Conservation (phyloP, 805 yeast species). For the Candida mattraensis region DNA sequence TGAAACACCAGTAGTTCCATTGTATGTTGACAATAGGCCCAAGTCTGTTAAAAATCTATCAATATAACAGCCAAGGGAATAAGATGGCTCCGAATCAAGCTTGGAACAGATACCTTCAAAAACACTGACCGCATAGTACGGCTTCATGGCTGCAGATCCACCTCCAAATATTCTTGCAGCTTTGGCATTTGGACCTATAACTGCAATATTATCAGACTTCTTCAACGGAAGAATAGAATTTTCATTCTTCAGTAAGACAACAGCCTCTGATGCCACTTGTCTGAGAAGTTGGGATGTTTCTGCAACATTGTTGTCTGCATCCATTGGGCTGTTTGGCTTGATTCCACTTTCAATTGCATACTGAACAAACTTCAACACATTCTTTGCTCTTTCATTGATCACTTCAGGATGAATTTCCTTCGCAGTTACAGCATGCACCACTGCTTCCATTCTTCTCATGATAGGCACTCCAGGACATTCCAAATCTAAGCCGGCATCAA, state of each 20-base stretch:
- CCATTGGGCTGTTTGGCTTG: slow-evolving; percentile 41
- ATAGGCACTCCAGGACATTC: slow-evolving; percentile 70
- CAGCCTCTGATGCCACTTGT: slow-evolving; percentile 48
- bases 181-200: slow-evolving; percentile 43
- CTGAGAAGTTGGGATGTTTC: slow-evolving; percentile 46
- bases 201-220: slow-evolving; percentile 41
- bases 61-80: slow-evolving; percentile 36
- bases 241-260: slow-evolving; percentile 59
- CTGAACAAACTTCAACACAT: slow-evolving; percentile 48
- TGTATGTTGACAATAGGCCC: slow-evolving; percentile 20
- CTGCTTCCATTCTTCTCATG: slow-evolving; percentile 40
- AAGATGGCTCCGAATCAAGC: slow-evolving; percentile 27
- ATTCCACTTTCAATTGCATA: slow-evolving; percentile 42
- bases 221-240: slow-evolving; percentile 45
- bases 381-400: slow-evolving; percentile 48
- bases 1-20: slow-evolving; percentile 25
- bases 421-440: slow-evolving; percentile 41
- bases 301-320: slow-evolving; percentile 43
- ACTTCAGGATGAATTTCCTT: slow-evolving; percentile 41
- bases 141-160: slow-evolving; percentile 53
- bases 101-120: slow-evolving; percentile 41
- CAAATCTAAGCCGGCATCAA: slow-evolving; percentile 58
- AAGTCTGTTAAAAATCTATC: slow-evolving; percentile 37
- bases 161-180: slow-evolving; percentile 49
- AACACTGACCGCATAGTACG: slow-evolving; percentile 50